Percentiles rank a stretch among this genome's conserved stretches.
phyloP scores from a whole-genome alignment of 257 asterid genomes.

The Striga asiatica region DNA sequence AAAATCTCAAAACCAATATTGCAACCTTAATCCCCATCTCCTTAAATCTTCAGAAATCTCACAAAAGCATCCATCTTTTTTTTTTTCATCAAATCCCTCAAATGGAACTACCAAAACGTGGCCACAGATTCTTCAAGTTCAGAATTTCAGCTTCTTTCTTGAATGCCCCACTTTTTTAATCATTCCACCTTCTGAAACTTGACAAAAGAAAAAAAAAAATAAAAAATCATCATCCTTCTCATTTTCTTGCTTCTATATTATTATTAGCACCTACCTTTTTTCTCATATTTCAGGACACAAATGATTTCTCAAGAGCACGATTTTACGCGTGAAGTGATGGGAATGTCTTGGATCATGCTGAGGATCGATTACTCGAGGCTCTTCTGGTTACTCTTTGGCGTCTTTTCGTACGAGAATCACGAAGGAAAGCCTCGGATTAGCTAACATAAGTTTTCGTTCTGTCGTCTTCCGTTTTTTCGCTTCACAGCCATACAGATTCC shows the following conservation, averaged over 20 bases:
- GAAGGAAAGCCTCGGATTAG: conserved; percentile 75
- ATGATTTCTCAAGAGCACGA: conserved; percentile 37
- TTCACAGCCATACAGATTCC: background rate
- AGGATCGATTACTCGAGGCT: conserved; percentile 71
- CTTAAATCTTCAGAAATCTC: background rate
- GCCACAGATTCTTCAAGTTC: conserved; percentile 69
- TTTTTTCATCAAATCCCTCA: conserved; percentile 18
- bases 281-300: background rate
- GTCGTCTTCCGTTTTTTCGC: background rate
- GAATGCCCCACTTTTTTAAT: conserved; percentile 11
- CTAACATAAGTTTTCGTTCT: conserved; percentile 24
- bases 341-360: conserved; percentile 69
- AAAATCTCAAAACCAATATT: background rate
- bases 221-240: background rate
- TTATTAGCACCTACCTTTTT: background rate
- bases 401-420: conserved; percentile 70
- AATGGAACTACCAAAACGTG: conserved; percentile 28
- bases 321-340: conserved; percentile 31
- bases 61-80: conserved; percentile 2
- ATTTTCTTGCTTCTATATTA: background rate
- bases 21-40: background rate
- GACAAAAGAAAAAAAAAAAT: background rate
- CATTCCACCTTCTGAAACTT: conserved; percentile 11
- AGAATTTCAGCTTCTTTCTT: conserved; percentile 12
- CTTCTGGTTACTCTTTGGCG: conserved; percentile 61